Evolutionary conservation across 495 filamentous ascomycete species (phyloP), one percentile per base, ranked within the genome.

Genomic region (Copromyces sp.): DNA sequence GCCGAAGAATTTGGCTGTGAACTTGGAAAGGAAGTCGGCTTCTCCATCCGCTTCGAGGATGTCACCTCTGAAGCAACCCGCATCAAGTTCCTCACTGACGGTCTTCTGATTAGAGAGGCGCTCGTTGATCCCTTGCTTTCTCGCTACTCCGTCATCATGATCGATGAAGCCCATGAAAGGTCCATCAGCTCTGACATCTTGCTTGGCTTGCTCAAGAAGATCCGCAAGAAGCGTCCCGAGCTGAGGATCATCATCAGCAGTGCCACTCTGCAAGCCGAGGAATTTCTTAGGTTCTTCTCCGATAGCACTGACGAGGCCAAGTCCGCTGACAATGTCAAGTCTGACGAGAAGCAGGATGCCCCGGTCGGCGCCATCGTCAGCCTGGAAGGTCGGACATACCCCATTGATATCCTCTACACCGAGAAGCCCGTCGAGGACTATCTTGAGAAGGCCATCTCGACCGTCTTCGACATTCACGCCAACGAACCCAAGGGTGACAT

Each of bases 11-110:
- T 94, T 87, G 90, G 94, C 12, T 93, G 93, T 79, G 91, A 94
- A 75, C 75, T 99, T 29, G 96, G 95, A 20, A 93, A 97, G 82
- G 93, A 98, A 81, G 94, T 98, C 70, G 96, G 96, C 68, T 98
- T 98, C 79, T 94, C 94, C 29, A 97, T 98, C 73, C 88, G 95
- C 70, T 99, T 99, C 79, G 96, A 98, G 79, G 95, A 98, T 84
- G 84, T 92, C 75, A 97, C 94, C n/a, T 97, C 94, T 59, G 87
- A 91, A 12, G 84, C 86, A 68, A 99, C 95, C 3, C 87, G 88
- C 68, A 96, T 99, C 81, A 99, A 99, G 79, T 99, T 98, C 79
- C 81, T 98, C 73, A 98, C 96, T 3, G 95, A 99, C 85, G 96
- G 95, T 11, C 87, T 99, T 77, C 86, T 99, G 37, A 91, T 99